Evolutionary conservation across 2,329 filamentous ascomycete genomes (phyloP), one percentile per base, ranked within the genome.

Genomic region (Hypoxylon rubiginosum): DNA sequence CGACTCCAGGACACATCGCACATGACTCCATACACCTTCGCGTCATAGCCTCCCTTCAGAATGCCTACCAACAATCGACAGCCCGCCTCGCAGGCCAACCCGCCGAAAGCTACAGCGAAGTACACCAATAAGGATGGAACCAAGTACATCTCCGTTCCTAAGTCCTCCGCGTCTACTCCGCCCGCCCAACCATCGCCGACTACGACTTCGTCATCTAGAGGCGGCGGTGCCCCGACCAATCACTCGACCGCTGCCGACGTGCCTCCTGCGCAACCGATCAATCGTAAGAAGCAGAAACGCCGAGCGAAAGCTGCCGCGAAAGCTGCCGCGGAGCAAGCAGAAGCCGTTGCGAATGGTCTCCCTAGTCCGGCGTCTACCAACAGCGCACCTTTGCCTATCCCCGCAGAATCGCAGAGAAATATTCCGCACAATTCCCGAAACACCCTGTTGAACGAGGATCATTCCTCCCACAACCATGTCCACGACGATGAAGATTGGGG

Each of bases 221-320:
- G 79, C 73, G 75, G 77, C 71, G 75, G 78, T 71, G 70, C 73
- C 70, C 73, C 76, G 62, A 74, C 73, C 66, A 75, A 71, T 65
- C 70, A 72, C 67, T 71, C 68, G 43, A 28, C 63, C 34, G 32
- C 72, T 60, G 39, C 63, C 71, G 72, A 76, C 63, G 66, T 63
- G 64, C 63, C 72, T 17, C 73, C 79, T 50, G 81, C 83, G 48
- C 83, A 83, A 48, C 76, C 84, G 8, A 91, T 94, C 55, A 97
- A 97, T 81, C 90, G 92, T 77, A 97, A 97, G 85, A 98, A 97
- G 84, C 92, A 96, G 79, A 97, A 97, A 85, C 89, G 94, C 72
- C 88, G 94, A 71, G 91, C 92, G 76, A 97, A 97, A 80, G 92
- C 91, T 34, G 91, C 92, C 32, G 91, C 90, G 66, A 88, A 91